A percentile compares a stretch with the other conserved stretches of the same genome.
These are phyloP conservation scores for Ceratocystis colombiana DNA, from an alignment of 2,329 filamentous ascomycete genomes.

Conservation along the genomic window DNA sequence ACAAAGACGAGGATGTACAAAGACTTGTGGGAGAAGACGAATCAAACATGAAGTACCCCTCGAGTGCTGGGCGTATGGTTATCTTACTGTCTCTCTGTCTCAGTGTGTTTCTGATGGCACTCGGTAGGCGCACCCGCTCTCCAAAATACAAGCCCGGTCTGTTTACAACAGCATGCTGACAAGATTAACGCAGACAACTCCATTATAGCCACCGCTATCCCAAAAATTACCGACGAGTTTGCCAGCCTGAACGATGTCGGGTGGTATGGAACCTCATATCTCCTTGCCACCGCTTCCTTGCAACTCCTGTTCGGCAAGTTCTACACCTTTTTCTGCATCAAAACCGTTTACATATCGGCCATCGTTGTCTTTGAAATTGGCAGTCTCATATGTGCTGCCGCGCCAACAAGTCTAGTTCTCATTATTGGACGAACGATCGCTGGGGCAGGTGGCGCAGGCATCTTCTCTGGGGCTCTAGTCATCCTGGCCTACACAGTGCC, in stretches of 20 bases:
- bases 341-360: slow-evolving; percentile 34
- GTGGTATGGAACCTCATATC: slow-evolving; percentile 41
- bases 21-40: background rate
- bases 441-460: slow-evolving; percentile 37
- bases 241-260: slow-evolving; percentile 39
- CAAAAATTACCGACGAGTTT: slow-evolving; percentile 37
- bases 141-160: background rate
- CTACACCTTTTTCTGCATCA: slow-evolving; percentile 40
- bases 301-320: slow-evolving; percentile 37
- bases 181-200: slow-evolving; percentile 31
- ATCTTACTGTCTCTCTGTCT: slow-evolving; percentile 31
- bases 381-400: slow-evolving; percentile 35
- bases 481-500: slow-evolving; percentile 37
- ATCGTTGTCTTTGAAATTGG: slow-evolving; percentile 39
- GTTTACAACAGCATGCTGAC: background rate
- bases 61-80: slow-evolving; percentile 20
- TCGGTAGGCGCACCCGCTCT: slow-evolving; percentile 29
- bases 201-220: slow-evolving; percentile 39
- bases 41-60: slow-evolving; percentile 6
- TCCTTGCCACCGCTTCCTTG: slow-evolving; percentile 36
- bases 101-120: slow-evolving; percentile 36
- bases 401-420: slow-evolving; percentile 32
- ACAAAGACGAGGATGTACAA: slow-evolving; percentile 11
- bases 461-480: slow-evolving; percentile 38
- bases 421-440: slow-evolving; percentile 34